These are phyloP conservation scores for Lipomyces orientalis DNA, from an alignment of 805 yeast genomes.

Conservation along the genomic window DNA sequence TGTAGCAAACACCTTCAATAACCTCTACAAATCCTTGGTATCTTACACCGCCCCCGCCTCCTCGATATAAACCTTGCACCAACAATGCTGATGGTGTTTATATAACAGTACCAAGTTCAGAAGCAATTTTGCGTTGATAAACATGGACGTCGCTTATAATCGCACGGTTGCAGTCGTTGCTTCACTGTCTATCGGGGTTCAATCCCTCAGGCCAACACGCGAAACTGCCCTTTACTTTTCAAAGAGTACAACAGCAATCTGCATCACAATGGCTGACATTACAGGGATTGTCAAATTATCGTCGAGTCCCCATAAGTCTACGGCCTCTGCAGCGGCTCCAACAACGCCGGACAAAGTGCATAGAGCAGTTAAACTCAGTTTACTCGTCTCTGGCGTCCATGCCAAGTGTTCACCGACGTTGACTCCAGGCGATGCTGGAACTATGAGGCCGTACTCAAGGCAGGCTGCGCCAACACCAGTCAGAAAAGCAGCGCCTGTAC, in stretches of 20 bases:
- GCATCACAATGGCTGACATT: slow-evolving; percentile 71
- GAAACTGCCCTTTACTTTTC: background rate
- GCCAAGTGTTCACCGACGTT: slow-evolving; percentile 51
- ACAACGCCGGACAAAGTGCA: slow-evolving; percentile 74
- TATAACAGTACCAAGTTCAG: background rate
- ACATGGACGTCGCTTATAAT: background rate
- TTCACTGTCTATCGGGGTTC: background rate
- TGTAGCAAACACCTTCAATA: background rate
- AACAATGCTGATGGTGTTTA: background rate
- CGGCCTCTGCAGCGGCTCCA: slow-evolving; percentile 86
- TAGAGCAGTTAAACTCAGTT: slow-evolving; percentile 57
- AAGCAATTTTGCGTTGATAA: background rate
- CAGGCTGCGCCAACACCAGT: slow-evolving; percentile 73
- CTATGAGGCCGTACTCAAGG: slow-evolving; percentile 71
- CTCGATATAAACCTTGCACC: background rate
- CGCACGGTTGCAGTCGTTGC: background rate
- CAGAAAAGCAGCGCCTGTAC: slow-evolving; percentile 82
- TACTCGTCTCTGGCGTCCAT: slow-evolving; percentile 70
- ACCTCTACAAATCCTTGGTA: background rate
- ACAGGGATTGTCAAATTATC: slow-evolving; percentile 96
- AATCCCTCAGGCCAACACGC: background rate
- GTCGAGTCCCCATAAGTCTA: slow-evolving; percentile 77
- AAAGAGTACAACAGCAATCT: slow-evolving; percentile 51
- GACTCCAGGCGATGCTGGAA: slow-evolving; percentile 53
- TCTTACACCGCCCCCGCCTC: background rate